Percentiles rank a stretch among this genome's conserved stretches.
Conservation (phyloP, 257 asterid genomes). For the Ocimum tenuiflorum region DNA sequence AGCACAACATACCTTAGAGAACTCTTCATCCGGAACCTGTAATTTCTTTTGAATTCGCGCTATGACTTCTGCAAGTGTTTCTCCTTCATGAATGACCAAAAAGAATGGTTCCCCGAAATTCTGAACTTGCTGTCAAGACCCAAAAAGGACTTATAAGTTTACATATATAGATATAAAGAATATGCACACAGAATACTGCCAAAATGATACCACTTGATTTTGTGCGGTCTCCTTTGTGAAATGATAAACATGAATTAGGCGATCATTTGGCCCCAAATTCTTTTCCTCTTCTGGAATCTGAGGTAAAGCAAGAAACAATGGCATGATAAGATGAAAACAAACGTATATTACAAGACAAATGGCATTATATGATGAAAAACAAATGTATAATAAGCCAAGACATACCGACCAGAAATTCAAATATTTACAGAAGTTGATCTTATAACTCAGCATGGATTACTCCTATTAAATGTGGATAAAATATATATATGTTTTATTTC, state of each 20-base stretch:
- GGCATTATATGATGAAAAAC: not conserved
- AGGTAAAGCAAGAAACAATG: slow-evolving; percentile 8
- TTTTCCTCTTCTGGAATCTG: slow-evolving; percentile 93
- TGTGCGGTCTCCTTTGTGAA: slow-evolving; percentile 73
- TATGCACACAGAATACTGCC: not conserved
- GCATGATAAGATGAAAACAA: not conserved
- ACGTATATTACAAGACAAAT: not conserved
- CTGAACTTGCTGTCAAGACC: slow-evolving; percentile 39
- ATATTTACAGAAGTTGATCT: too few relatives aligned
- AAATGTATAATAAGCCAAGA: too few relatives aligned
- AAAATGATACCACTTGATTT: slow-evolving; percentile 61
- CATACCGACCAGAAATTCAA: too few relatives aligned
- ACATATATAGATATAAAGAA: not conserved
- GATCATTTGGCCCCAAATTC: slow-evolving; percentile 75
- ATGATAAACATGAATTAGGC: slow-evolving; percentile 80
- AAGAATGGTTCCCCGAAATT: slow-evolving; percentile 58
- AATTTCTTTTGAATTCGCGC: slow-evolving; percentile 45
- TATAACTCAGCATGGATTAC: too few relatives aligned
- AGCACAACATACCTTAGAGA: slow-evolving; percentile 36
- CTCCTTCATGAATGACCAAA: slow-evolving; percentile 54
- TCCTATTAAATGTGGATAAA: too few relatives aligned
- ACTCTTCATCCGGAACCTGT: slow-evolving; percentile 51
- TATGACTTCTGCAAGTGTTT: slow-evolving; percentile 47
- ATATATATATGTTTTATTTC: too few relatives aligned
- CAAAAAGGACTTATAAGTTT: not conserved